phyloP scores from a whole-genome alignment of 2,329 filamentous ascomycete genomes.

The Diaporthe sp. region DNA sequence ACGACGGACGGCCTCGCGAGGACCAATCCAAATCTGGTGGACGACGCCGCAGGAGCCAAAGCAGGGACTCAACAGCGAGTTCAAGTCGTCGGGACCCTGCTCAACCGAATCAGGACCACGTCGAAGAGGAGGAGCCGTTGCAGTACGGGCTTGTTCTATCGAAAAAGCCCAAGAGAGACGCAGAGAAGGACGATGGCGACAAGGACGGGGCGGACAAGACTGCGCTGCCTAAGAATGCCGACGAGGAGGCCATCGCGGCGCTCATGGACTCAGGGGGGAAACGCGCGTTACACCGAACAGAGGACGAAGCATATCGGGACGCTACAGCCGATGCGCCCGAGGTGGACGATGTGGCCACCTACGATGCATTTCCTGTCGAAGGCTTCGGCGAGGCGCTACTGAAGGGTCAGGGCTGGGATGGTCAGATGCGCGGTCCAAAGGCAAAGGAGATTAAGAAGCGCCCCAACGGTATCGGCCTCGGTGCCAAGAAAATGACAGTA shows the following conservation, averaged over 20 bases:
- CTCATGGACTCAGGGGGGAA: constrained; percentile 67
- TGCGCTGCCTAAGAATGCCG: constrained; percentile 49
- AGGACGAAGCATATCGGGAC: constrained; percentile 77
- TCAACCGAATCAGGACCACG: constrained; percentile 46
- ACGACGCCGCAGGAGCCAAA: constrained; percentile 21
- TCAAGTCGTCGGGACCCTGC: neutral
- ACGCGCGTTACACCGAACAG: constrained; percentile 69
- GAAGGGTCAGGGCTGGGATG: constrained; percentile 96
- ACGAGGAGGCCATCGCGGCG: constrained; percentile 75
- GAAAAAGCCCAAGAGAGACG: constrained; percentile 46
- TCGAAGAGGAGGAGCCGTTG: constrained; percentile 53
- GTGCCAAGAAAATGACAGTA: constrained; percentile 84
- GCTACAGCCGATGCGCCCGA: constrained; percentile 82
- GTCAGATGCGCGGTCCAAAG: constrained; percentile 69
- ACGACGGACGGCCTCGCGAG: constrained; percentile 14
- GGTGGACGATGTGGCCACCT: constrained; percentile 83
- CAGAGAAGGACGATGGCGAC: constrained; percentile 54
- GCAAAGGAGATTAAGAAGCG: constrained; percentile 77
- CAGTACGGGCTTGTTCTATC: constrained; percentile 55
- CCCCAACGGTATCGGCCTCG: constrained; percentile 87
- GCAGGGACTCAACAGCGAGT: constrained; percentile 11
- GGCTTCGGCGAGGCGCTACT: constrained; percentile 94
- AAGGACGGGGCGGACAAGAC: constrained; percentile 54
- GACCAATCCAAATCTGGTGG: constrained; percentile 5
- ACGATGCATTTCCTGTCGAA: constrained; percentile 90